Percentiles rank a stretch among this genome's conserved stretches.
Evolutionary conservation across 768 basidiomycete genomes (phyloP).

Genomic region (Thelephora aurantiotincta): DNA sequence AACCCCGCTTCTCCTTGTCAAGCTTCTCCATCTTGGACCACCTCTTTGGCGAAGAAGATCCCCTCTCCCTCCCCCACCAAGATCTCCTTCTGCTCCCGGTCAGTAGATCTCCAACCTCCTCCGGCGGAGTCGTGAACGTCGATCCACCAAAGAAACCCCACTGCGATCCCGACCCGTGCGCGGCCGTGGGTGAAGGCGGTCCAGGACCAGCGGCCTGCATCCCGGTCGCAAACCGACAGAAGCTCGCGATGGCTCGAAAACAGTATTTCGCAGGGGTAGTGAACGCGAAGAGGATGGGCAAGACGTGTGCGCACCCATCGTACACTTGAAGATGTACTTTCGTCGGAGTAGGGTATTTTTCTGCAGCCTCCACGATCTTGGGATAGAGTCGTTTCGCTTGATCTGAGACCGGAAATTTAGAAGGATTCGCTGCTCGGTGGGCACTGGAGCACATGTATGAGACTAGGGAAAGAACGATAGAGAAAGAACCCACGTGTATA

Average conservation of each 20-base stretch:
- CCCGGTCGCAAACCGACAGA: conserved; percentile 52
- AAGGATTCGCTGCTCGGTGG: conserved; percentile 83
- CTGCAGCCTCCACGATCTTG: conserved; percentile 33
- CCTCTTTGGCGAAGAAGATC: no score
- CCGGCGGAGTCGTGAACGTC: no score
- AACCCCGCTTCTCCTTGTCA: no score
- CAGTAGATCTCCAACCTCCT: no score
- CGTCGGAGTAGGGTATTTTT: conserved; percentile 41
- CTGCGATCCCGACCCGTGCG: no score
- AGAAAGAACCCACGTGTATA: conserved; percentile 56
- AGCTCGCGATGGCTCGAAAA: conserved; percentile 62
- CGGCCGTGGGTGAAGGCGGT: no score
- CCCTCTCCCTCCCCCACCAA: no score
- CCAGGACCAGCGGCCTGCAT: conserved; percentile 11
- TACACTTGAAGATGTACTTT: conserved; percentile 88
- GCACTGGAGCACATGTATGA: conserved; percentile 32
- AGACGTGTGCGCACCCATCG: conserved; percentile 72
- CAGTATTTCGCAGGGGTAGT: conserved; percentile 71
- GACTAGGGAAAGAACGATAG: not conserved
- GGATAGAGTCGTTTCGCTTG: conserved; percentile 40
- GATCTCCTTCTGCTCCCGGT: no score
- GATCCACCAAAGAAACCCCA: no score
- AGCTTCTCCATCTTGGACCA: no score
- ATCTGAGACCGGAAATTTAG: conserved; percentile 39
- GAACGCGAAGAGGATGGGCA: conserved; percentile 64